Evolutionary conservation across 2,329 filamentous ascomycete species (phyloP), one percentile per base, ranked within the genome.

Genomic region (Fusarium scirpi): DNA sequence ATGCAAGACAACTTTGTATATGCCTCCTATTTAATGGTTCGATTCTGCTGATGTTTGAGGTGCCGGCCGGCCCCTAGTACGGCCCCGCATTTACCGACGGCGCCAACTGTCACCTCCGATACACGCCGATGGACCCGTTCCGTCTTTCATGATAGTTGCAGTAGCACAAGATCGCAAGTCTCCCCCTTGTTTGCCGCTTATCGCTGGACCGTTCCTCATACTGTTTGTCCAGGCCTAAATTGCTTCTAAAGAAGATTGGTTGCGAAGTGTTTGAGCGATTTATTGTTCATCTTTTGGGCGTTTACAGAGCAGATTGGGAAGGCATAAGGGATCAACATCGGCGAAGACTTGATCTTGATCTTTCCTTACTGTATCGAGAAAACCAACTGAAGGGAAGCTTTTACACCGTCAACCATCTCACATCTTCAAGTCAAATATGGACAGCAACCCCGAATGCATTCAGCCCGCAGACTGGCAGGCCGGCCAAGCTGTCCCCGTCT

Each of bases 401-500:
- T n/a, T 38, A 5, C 34, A 38, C 6, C 10, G 18, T 38, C 34
- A n/a, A 38, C 2, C 34, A n/a, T 38, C 18, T n/a, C 34, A 38
- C 6, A 38, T 38, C 10, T 12, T 10, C 34, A 12, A 38, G 34
- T 41, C 11, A 13, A 30, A 15, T n/a, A 76, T 78, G 71, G 68
- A 75, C 10, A 49, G 66, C 6, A 80, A 79, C 32, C 78, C 77
- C 5, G 78, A 81, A 54, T 62, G 76, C 41, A 67, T 82, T 54
- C 80, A 82, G 73, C 70, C 76, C 18, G 78, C 78, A 48, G 76
- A 77, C 69, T 79, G 76, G 78, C 57, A 65, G 22, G 69, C 64
- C 12, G 65, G 73, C 15, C 67, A 67, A 32, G 52, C 74, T 25
- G 80, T 80, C n/a, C 87, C 87, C 3, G 78, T 88, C 48, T 79